Conservation (phyloP, 106 monocot species). For the Dendrobium officinale region DNA sequence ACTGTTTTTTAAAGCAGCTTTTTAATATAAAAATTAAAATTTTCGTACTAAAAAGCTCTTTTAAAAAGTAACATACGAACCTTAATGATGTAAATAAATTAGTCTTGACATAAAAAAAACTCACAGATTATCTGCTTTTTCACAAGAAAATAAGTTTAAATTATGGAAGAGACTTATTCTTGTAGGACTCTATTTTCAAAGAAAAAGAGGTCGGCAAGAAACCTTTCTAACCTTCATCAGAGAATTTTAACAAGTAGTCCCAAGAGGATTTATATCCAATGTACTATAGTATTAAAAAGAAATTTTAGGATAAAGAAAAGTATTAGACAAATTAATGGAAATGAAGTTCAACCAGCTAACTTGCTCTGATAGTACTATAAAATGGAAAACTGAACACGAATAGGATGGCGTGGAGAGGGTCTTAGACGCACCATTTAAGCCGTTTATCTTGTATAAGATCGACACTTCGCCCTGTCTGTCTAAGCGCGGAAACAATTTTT, state of each 20-base stretch:
- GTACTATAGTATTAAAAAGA: background rate
- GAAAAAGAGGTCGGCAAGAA: background rate
- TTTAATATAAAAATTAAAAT: no score
- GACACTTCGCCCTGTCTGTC: slow-evolving; percentile 70
- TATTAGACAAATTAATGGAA: background rate
- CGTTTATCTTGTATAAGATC: slow-evolving; percentile 94
- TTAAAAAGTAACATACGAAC: no score
- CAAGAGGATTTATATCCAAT: background rate
- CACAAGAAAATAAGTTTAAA: background rate
- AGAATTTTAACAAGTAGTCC: background rate
- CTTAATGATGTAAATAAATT: no score
- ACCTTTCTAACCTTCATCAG: no score
- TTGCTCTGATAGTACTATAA: background rate
- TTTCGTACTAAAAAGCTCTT: no score
- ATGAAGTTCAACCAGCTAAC: background rate
- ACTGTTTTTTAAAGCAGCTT: no score
- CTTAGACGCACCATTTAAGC: slow-evolving; percentile 68
- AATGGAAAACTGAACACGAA: background rate
- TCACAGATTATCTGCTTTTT: no score
- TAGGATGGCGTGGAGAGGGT: background rate
- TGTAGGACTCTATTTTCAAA: background rate
- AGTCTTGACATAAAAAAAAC: no score
- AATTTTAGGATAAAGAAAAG: background rate
- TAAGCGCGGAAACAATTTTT: slow-evolving; percentile 62
- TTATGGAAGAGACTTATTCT: background rate